Base-by-base conservation (phyloP, 2,329 filamentous ascomycete species). In the Alternaria triticina region DNA sequence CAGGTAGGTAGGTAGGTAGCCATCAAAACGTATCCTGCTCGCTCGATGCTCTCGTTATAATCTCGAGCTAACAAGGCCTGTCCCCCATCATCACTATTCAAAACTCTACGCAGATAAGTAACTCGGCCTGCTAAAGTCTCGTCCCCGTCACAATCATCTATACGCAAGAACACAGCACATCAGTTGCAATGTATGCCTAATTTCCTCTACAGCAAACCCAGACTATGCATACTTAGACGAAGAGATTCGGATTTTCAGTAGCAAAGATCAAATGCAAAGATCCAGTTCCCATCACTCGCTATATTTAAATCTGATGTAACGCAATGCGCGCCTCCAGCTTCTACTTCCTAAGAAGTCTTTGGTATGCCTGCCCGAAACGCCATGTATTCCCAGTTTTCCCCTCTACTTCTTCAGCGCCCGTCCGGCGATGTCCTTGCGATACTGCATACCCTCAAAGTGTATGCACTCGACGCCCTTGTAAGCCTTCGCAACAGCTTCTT, bases 361-460 rank as follows among this genome's bases (percentile, higher is more conserved):
- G 40, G 45, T 51, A 61, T 61, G 30, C 55, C 47, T 27, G 13
- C 58, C 56, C 8, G 15, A 4, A 57, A 61, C 57, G 45, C 55
- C 63, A 11, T 50, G 17, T 51, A 4, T 15, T 22, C 12, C 23
- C 10, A 43, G n/a, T n/a, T n/a, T n/a, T n/a, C n/a, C n/a, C n/a
- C 52, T 33, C 60, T 63, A 77, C 67, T 74, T 76, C 63, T 69
- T 80, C 70, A 85, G 68, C 6, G 83, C 83, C n/a, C 83, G 74
- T 7, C 79, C 80, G 2, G 93, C 96, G 79, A 99, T 98, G 68
- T 98, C 96, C 80, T 90, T 96, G 71, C 95, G 88, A 84, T 89
- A 97, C 82, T 97, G 94, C 90, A 96, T 96, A 70, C 90, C 90
- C 57, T 95, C 88, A 70, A 97, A 97, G 61, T 91, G 85, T 74